Evolutionary conservation across 768 basidiomycete species (phyloP).

Genomic region (Pleurotus salmoneostramineus): DNA sequence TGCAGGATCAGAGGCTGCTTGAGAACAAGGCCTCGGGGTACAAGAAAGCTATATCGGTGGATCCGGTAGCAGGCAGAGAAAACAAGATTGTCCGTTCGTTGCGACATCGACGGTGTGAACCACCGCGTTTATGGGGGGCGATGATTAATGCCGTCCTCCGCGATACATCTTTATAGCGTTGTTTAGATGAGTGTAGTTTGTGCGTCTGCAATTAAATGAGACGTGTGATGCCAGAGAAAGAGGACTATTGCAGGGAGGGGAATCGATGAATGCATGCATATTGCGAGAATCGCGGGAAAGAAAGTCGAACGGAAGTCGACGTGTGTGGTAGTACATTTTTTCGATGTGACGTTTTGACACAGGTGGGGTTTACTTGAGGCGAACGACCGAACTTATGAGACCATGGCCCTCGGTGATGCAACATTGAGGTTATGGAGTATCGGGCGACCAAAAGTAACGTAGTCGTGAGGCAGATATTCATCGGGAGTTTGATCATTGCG

Average conservation of each 20-base stretch:
- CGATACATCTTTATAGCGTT: slow-evolving; percentile 22
- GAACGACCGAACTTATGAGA: slow-evolving; percentile 41
- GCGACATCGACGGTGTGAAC: slow-evolving; percentile 19
- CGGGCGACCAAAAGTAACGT: slow-evolving; percentile 73
- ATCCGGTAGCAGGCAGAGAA: slow-evolving; percentile 27
- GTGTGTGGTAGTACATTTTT: slow-evolving; percentile 84
- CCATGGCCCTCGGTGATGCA: slow-evolving; percentile 58
- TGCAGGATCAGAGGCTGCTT: slow-evolving; percentile 17
- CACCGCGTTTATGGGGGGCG: slow-evolving; percentile 17
- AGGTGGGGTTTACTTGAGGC: slow-evolving; percentile 29
- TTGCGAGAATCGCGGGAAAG: slow-evolving; percentile 55
- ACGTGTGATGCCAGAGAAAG: slow-evolving; percentile 34
- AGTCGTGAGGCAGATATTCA: slow-evolving; percentile 78
- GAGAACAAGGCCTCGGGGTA: slow-evolving; percentile 17
- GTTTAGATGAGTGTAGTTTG: slow-evolving; percentile 34
- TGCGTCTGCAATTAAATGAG: slow-evolving; percentile 46
- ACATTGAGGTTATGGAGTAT: slow-evolving; percentile 77
- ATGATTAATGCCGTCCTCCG: slow-evolving; percentile 20
- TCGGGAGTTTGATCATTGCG: slow-evolving; percentile 66
- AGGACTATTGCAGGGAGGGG: slow-evolving; percentile 64
- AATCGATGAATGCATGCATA: slow-evolving; percentile 61
- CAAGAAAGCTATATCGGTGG: slow-evolving; percentile 25
- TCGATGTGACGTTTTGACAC: slow-evolving; percentile 53
- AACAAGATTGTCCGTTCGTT: slow-evolving; percentile 25
- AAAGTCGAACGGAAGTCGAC: slow-evolving; percentile 57